Evolutionary conservation across 2,329 filamentous ascomycete species (phyloP).

Genomic region (Calonectria ilicicola): DNA sequence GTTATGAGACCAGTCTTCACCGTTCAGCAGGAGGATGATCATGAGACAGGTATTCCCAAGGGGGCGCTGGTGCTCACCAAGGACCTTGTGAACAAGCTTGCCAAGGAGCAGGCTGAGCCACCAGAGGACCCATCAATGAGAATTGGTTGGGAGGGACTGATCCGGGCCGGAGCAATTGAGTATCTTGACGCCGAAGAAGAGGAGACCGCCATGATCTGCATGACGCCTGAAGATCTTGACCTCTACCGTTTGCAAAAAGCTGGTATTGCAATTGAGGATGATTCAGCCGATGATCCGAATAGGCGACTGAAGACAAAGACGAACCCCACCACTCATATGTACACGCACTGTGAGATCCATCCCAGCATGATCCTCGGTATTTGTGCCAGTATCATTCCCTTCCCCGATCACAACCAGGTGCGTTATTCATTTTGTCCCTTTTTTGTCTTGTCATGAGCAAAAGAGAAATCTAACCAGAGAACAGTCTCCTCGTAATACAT

Average conservation of each 20-base stretch:
- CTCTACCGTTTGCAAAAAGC: constrained; percentile 77
- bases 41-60: constrained; percentile 67
- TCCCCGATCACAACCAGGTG: constrained; percentile 97
- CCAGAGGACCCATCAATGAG: constrained; percentile 70
- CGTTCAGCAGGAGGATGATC: constrained; percentile 86
- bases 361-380: constrained; percentile 99
- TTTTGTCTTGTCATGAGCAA: not conserved
- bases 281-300: constrained; percentile 76
- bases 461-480: constrained; percentile 17
- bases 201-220: constrained; percentile 98
- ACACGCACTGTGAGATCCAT: constrained; percentile 99
- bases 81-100: constrained; percentile 78
- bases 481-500: constrained; percentile 96
- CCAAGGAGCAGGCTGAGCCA: constrained; percentile 79
- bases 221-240: constrained; percentile 96
- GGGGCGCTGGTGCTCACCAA: constrained; percentile 87
- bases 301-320: constrained; percentile 89
- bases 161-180: constrained; percentile 88
- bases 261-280: constrained; percentile 72
- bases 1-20: constrained; percentile 95
- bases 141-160: constrained; percentile 90
- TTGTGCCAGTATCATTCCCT: constrained; percentile 98
- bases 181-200: constrained; percentile 99
- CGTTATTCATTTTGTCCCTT: constrained; percentile 35
- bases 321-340: constrained; percentile 89